These are phyloP conservation scores for Talaromyces sp. DNA, from an alignment of 2,329 filamentous ascomycete genomes.

Conservation along the genomic window DNA sequence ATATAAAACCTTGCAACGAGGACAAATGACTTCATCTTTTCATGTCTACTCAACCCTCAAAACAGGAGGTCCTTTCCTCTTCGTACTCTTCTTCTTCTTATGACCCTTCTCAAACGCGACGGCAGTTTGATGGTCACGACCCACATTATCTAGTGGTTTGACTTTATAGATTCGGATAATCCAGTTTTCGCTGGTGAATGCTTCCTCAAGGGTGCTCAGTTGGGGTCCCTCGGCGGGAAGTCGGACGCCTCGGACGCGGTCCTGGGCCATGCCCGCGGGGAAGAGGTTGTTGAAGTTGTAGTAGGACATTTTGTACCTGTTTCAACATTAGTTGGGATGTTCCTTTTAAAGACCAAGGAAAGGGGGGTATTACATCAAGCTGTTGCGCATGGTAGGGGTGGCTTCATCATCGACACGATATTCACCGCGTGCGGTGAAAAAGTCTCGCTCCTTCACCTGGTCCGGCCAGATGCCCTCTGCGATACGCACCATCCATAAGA, in stretches of 20 bases:
- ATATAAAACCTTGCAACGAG: too few relatives aligned
- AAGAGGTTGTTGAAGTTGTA: constrained; percentile 94
- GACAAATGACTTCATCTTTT: too few relatives aligned
- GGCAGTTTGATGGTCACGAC: constrained; percentile 71
- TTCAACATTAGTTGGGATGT: not conserved
- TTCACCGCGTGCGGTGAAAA: constrained; percentile 89
- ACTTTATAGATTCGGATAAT: constrained; percentile 99
- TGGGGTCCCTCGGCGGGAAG: constrained; percentile 80
- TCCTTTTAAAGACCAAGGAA: not conserved
- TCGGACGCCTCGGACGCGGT: constrained; percentile 76
- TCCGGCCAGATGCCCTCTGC: constrained; percentile 99
- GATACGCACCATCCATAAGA: constrained; percentile 99
- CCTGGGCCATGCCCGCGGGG: constrained; percentile 80
- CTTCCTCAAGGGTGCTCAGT: constrained; percentile 87
- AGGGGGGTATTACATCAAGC: constrained; percentile 71
- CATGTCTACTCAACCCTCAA: constrained; percentile 39
- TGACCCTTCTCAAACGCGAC: constrained; percentile 49
- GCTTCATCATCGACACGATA: constrained; percentile 92
- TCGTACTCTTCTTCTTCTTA: constrained; percentile 48
- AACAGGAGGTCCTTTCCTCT: constrained; percentile 40
- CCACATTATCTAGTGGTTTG: constrained; percentile 95
- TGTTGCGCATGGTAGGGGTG: constrained; percentile 97
- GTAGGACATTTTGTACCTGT: constrained; percentile 99
- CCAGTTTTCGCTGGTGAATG: constrained; percentile 99
- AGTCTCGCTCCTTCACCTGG: constrained; percentile 93